Evolutionary conservation across 345 rosid species (phyloP), one percentile per base, ranked within the genome.

Genomic region (Angophora floribunda): DNA sequence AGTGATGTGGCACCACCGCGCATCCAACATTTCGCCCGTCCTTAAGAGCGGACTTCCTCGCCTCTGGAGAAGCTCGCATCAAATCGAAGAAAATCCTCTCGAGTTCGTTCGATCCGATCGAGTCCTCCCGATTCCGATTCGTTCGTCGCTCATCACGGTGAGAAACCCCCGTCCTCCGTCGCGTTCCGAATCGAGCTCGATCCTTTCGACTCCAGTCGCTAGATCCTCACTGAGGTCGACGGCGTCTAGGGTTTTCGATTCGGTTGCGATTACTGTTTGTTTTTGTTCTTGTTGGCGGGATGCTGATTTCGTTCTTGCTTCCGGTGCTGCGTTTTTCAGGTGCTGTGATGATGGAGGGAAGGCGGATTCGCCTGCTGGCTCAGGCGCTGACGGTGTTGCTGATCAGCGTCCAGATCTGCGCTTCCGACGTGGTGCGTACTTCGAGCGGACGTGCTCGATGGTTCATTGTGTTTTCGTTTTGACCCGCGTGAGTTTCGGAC

Each of bases 361-460:
- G 86, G 86, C 79, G 86, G 86, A 78, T 45, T 45, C 36, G 52
- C 44, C 44, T n/a, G 16, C 52, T 47, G 80, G 75, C 80, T 16
- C 57, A 28, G 45, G 80, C 78, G 13, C 5, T 78, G 50, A 57
- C 84, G 88, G 51, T 84, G 26, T 55, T 88, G 85, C 49, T 91
- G 63, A n/a, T 89, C 53, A 75, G 45, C 63, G 80, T 45, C 78
- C 88, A 84, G 88, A 88, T 87, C 88, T 86, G 82, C 84, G 89
- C 92, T 80, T 85, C 91, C 26, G 87, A 88, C 61, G 86, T 63
- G 67, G 90, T 88, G 51, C 51, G 52, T 87, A 53, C 51, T 86
- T 49, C 36, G 50, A 21, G 26, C 57, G 86, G 51, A 11, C 41
- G 57, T 47, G 51, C 65, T 15, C 30, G 80, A 41, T 24, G 80